Evolutionary conservation across 495 filamentous ascomycete genomes (phyloP), one percentile per base, ranked within the genome.

Genomic region (Penicillium angulare): DNA sequence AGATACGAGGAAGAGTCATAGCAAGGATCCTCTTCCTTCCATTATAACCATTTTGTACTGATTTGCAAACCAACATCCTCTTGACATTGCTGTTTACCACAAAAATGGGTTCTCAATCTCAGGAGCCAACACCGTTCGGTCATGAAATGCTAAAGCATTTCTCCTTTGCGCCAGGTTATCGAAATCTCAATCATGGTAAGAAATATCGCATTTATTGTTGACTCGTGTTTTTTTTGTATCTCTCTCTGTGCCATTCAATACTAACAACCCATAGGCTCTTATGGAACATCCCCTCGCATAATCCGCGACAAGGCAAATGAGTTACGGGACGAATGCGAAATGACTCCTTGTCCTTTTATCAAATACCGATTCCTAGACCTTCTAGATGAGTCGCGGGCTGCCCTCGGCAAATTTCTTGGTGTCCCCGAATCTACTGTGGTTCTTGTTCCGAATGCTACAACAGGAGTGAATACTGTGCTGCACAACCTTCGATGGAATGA

Each of bases 151-250:
- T 71, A 31, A 69, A 79, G 22, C 61, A 88, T 32, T 92, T 92
- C 59, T 71, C 80, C 3, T 84, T 90, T 41, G 79, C 79, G 41
- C 72, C 76, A 0, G 64, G 64, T 1, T 88, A 78, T 60, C 74
- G 73, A 23, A 88, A 90, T 51, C 61, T 93, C 51, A 92, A 92
- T 66, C 86, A 92, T 56, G 89, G 87, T 89, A 64, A 40, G 22
- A 10, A 12, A 9, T 4, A 12, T 29, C 16, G 12, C n/a, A 2
- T 21, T 17, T 12, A 17, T 38, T 9, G 8, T 48, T n/a, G 10
- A 31, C 16, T 20, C n/a, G 7, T 32, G 15, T 32, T 5, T 12
- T 31, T n/a, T n/a, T n/a, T n/a, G n/a, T n/a, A n/a, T n/a, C n/a
- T n/a, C n/a, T n/a, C n/a, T n/a, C n/a, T n/a, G n/a, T n/a, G n/a